These are phyloP conservation scores for Biancaea sappan DNA, from an alignment of 306 rosid species.

Conservation along the genomic window DNA sequence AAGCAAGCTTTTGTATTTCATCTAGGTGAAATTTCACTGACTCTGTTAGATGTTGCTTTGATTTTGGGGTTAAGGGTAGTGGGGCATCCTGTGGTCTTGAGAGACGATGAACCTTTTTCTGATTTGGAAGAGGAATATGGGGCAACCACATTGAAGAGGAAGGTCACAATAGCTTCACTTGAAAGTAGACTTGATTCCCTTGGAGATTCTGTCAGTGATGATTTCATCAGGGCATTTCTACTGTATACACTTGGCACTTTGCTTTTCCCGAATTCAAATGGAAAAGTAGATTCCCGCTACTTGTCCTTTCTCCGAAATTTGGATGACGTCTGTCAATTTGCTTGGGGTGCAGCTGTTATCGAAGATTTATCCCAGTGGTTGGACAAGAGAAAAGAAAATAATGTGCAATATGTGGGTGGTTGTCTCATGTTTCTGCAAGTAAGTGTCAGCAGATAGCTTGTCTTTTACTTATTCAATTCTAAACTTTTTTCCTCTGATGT, in stretches of 20 bases:
- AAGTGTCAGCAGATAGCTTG: constrained; percentile 28
- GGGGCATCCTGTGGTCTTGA: constrained; percentile 39
- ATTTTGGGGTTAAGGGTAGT: constrained; percentile 45
- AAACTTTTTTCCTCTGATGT: neutral
- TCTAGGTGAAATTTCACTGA: constrained; percentile 34
- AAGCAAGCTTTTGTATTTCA: constrained; percentile 28
- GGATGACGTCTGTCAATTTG: constrained; percentile 34
- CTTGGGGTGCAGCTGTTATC: constrained; percentile 53
- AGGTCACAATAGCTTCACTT: constrained; percentile 39
- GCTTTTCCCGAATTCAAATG: constrained; percentile 37
- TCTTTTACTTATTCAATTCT: neutral
- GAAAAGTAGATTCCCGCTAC: constrained; percentile 49
- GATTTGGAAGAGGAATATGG: constrained; percentile 45
- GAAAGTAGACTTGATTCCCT: constrained; percentile 42
- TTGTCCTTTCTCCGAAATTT: constrained; percentile 39
- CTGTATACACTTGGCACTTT: constrained; percentile 45
- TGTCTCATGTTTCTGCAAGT: constrained; percentile 59
- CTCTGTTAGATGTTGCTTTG: constrained; percentile 42
- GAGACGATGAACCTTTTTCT: constrained; percentile 38
- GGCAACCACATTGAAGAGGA: constrained; percentile 38
- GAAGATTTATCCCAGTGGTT: constrained; percentile 51
- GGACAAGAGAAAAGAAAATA: constrained; percentile 47
- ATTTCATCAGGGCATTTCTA: constrained; percentile 51
- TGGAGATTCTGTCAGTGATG: constrained; percentile 40
- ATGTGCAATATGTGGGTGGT: constrained; percentile 53